Conservation (phyloP, 495 filamentous ascomycete species). For the Ramalina intermedia region DNA sequence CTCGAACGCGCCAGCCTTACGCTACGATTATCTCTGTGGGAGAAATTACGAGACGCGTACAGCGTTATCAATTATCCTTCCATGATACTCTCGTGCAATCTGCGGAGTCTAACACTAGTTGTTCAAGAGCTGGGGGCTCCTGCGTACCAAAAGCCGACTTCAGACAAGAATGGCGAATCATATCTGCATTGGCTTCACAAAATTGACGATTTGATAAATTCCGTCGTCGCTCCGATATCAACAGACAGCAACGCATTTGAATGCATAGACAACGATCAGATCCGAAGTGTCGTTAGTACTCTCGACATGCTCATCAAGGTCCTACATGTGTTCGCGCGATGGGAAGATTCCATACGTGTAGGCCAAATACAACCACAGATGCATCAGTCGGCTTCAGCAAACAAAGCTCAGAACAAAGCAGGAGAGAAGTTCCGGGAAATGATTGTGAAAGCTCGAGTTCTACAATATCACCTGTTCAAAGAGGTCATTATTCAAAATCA, state of each 20-base stretch:
- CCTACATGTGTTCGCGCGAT: conserved; percentile 62
- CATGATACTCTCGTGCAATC: conserved; percentile 72
- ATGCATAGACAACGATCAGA: conserved; percentile 64
- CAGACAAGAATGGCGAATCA: conserved; percentile 47
- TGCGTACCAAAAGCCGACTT: conserved; percentile 43
- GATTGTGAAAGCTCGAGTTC: conserved; percentile 75
- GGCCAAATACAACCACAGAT: conserved; percentile 40
- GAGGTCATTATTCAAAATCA: conserved; percentile 56
- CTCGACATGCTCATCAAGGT: conserved; percentile 52
- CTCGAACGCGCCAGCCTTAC: conserved; percentile 66
- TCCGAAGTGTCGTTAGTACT: conserved; percentile 53
- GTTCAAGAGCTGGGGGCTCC: conserved; percentile 53
- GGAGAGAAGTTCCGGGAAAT: conserved; percentile 70
- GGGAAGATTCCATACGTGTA: conserved; percentile 67
- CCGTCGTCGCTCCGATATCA: conserved; percentile 47
- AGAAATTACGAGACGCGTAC: conserved; percentile 75
- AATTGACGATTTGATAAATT: conserved; percentile 58
- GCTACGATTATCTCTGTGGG: conserved; percentile 74
- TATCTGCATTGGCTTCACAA: conserved; percentile 63
- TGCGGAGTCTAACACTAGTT: conserved; percentile 72
- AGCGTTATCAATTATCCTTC: conserved; percentile 65
- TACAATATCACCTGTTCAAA: conserved; percentile 61
- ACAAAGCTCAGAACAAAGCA: conserved; percentile 35
- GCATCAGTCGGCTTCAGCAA: conserved; percentile 28
- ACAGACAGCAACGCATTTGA: conserved; percentile 59